Evolutionary conservation across 2,329 filamentous ascomycete species (phyloP).

Genomic region (Trichoderma sp.): DNA sequence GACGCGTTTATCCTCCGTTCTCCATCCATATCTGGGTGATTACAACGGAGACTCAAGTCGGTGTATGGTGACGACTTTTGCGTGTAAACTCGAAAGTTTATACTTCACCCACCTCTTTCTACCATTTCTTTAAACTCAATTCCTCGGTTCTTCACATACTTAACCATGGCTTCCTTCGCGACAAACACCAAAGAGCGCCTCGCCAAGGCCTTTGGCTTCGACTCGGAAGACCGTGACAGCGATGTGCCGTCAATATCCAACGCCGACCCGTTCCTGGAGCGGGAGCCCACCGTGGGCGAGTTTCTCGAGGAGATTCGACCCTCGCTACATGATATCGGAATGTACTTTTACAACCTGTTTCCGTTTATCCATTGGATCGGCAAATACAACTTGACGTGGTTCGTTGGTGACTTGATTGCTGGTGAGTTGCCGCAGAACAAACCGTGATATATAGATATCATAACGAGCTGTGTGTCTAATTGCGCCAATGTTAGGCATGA

Average conservation of each 20-base stretch:
- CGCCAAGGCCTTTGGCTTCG: constrained; percentile 41
- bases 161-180: constrained; percentile 13
- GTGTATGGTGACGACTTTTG: neutral
- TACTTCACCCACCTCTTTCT: neutral
- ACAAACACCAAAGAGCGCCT: constrained; percentile 36
- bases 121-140: neutral
- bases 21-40: neutral
- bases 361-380: constrained; percentile 56
- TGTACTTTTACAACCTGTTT: constrained; percentile 50
- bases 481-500: constrained; percentile 40
- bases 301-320: constrained; percentile 47
- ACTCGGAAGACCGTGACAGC: constrained; percentile 40
- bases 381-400: constrained; percentile 54
- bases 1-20: neutral
- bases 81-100: neutral
- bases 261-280: constrained; percentile 46
- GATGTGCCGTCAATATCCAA: constrained; percentile 43
- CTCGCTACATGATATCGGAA: constrained; percentile 36
- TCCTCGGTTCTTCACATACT: neutral
- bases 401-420: constrained; percentile 52
- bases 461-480: neutral
- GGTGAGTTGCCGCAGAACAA: constrained; percentile 36
- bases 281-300: constrained; percentile 49
- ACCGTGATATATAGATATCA: no score
- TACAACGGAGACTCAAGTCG: neutral